These are phyloP conservation scores for Xylariaceae sp. DNA, from an alignment of 2,329 filamentous ascomycete species.

Conservation along the genomic window DNA sequence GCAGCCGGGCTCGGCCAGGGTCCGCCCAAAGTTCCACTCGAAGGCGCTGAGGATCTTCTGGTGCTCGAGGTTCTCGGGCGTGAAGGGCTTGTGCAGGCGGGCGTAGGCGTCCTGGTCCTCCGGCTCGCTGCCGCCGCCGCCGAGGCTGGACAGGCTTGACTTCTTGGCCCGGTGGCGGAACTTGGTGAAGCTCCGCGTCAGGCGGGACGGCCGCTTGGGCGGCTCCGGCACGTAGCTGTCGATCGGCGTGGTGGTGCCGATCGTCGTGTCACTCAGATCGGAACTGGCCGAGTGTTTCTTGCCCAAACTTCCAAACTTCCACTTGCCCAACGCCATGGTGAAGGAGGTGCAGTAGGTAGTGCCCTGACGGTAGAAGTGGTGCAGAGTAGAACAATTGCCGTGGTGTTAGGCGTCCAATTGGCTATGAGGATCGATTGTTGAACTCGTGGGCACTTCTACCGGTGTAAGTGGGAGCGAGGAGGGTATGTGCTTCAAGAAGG, in stretches of 20 bases:
- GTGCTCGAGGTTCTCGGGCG: conserved; percentile 25
- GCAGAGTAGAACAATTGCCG: not conserved
- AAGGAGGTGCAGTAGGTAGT: not conserved
- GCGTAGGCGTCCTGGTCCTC: conserved; percentile 13
- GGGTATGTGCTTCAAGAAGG: not conserved
- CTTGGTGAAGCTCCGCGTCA: conserved; percentile 17
- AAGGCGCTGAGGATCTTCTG: conserved; percentile 24
- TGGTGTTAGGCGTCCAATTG: not conserved
- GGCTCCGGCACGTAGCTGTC: conserved; percentile 12
- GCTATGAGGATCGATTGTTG: not conserved
- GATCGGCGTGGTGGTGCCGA: conserved; percentile 15
- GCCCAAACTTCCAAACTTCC: conserved; percentile 16
- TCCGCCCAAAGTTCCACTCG: conserved; percentile 22
- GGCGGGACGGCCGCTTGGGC: conserved; percentile 13
- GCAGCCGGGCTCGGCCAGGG: conserved; percentile 12
- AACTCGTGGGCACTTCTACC: too few species aligned
- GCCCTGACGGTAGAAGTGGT: not conserved
- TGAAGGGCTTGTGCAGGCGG: conserved; percentile 24
- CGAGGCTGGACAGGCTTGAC: too few species aligned
- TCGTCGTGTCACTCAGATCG: conserved; percentile 8
- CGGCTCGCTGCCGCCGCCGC: conserved; percentile 13
- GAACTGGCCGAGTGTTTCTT: conserved; percentile 15
- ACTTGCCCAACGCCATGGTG: conserved; percentile 15
- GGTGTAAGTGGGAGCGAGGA: not conserved
- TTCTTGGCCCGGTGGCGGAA: conserved; percentile 11